Conservation (phyloP, 2,329 filamentous ascomycete genomes). For the Elsinoe arachidis region DNA sequence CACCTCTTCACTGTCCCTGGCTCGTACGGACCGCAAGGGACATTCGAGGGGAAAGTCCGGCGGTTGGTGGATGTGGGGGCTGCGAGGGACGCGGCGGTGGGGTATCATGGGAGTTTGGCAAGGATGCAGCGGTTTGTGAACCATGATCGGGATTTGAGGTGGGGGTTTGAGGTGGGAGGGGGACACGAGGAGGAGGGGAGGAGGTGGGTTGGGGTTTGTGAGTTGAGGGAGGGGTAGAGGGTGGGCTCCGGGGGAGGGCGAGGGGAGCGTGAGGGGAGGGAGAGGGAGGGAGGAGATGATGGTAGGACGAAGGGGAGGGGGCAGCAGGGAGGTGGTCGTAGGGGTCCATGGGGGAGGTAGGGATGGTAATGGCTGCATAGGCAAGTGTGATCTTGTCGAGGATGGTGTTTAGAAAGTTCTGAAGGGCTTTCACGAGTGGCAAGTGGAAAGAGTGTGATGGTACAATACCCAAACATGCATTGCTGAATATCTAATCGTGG, state of each 20-base stretch:
- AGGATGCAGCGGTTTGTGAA: slow-evolving; percentile 5
- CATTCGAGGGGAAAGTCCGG: not conserved
- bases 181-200: not conserved
- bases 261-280: slow-evolving; percentile 24
- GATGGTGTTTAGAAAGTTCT: too few relatives aligned
- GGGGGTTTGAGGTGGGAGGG: not conserved
- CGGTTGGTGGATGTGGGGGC: not conserved
- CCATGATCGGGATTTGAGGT: slow-evolving; percentile 5
- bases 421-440: too few relatives aligned
- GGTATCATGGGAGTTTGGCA: slow-evolving; percentile 6
- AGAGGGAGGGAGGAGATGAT: slow-evolving; percentile 33
- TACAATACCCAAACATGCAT: too few relatives aligned
- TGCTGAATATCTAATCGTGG: slow-evolving; percentile 15
- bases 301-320: slow-evolving; percentile 42
- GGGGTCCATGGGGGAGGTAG: too few relatives aligned
- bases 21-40: not conserved
- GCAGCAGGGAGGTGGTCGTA: slow-evolving; percentile 8
- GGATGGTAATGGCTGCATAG: too few relatives aligned
- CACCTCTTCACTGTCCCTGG: not conserved
- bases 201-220: slow-evolving; percentile 9
- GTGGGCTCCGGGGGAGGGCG: not conserved
- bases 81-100: not conserved
- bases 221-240: not conserved
- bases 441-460: too few relatives aligned
- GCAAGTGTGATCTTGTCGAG: too few relatives aligned